Evolutionary conservation across 768 basidiomycete species (phyloP), one percentile per base, ranked within the genome.

Genomic region (Mycena floridula): DNA sequence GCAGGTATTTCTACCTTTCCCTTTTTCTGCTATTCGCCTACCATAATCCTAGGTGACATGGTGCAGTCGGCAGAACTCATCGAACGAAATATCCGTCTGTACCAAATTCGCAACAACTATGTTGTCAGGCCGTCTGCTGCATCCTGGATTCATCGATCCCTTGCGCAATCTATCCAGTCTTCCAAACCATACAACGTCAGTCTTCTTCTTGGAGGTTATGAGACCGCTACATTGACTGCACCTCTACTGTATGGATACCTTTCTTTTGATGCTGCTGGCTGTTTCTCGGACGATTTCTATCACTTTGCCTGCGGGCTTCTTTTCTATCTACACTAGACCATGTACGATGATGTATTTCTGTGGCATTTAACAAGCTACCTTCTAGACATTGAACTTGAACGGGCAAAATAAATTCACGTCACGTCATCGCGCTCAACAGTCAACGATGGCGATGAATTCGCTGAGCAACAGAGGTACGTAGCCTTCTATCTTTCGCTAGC

Each of bases 231-330:
- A 6, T 57, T 77, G 51, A 69, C 69, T 94, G 5, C 79, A 80
- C 50, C 73, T 95, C 11, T 96, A 94, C 70, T 98, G 94, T 93
- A 73, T 97, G 48, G 96, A 99, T 69, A n/a, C n/a, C n/a, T n/a
- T n/a, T n/a, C n/a, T n/a, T n/a, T n/a, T n/a, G n/a, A n/a, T n/a
- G n/a, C n/a, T n/a, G n/a, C n/a, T n/a, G n/a, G n/a, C n/a, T n/a
- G n/a, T n/a, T n/a, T n/a, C n/a, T n/a, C n/a, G n/a, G n/a, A n/a
- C n/a, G n/a, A n/a, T n/a, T n/a, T n/a, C n/a, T n/a, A n/a, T n/a
- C n/a, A n/a, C n/a, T n/a, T n/a, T n/a, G n/a, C n/a, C n/a, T n/a
- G n/a, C n/a, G n/a, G n/a, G n/a, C n/a, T n/a, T n/a, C n/a, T n/a
- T n/a, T n/a, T n/a, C n/a, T n/a, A n/a, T n/a, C n/a, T n/a, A n/a